Base-by-base conservation (phyloP, 2,329 filamentous ascomycete genomes). In the Beauveria australis region DNA sequence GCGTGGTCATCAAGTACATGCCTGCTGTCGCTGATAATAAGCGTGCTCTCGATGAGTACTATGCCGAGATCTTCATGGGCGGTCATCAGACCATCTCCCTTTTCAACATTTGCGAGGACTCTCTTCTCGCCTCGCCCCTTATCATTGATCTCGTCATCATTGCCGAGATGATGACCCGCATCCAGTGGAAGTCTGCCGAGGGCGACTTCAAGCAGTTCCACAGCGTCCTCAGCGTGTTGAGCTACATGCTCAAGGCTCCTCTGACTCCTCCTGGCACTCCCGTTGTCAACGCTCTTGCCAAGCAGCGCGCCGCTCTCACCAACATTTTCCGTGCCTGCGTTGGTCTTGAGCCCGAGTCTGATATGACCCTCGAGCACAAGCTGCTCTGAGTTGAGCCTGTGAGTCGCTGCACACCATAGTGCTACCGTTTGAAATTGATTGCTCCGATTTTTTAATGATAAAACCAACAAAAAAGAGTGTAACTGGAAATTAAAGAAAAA, bases 1-100 rank as follows among this genome's bases (percentile, higher is more conserved):
- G 91, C 63, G 94, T 99, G 63, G 94, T 99, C 68, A 99, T 99
- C 86, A 99, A 99, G 85, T 99, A 99, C 82, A 96, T 99, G 92
- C 94, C 94, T 41, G 91, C 92, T 65, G 94, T 99, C 53, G 94
- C 94, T 64, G 94, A 99, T 79, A 95, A 97, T 84, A 99, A 99
- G 86, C 92, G 94, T 73, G 94, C 94, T 59, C 83, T 99, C 59
- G 94, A 99, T 71, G 94, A 99, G 82, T 99, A 99, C 84, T 97
- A 97, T 69, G 94, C 92, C 60, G 93, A 99, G 82, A 97, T 99
- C 77, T 99, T 99, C 84, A 84, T 97, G 78, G 94, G 94, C 67
- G 94, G 94, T 47, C 94, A 97, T 79, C 94, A 99, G 81, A 97
- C 92, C 69, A 99, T 99, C 74, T 88, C 85, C 70, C 82, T 99